Conservation (phyloP, 1,139 yeast species). For the Eremothecium coryli region DNA sequence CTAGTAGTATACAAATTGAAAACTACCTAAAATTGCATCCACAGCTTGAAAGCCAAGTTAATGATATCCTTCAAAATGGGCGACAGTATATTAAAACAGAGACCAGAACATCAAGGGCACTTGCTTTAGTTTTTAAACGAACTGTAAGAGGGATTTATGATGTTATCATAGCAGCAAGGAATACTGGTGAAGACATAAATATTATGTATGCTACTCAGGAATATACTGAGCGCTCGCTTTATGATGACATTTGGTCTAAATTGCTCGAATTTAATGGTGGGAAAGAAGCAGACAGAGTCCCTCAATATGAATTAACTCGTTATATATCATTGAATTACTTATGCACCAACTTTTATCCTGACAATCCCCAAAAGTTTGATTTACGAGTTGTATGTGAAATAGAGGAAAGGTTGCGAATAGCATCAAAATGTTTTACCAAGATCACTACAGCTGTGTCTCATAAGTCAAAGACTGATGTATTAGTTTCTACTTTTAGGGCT, state of each 20-base stretch:
- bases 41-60: conserved; percentile 24
- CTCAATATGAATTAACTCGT: conserved; percentile 36
- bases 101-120: no score
- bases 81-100: conserved; percentile 12
- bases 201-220: conserved; percentile 50
- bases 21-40: conserved; percentile 19
- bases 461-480: conserved; percentile 42
- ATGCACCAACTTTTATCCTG: conserved; percentile 41
- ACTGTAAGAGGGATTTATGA: conserved; percentile 3
- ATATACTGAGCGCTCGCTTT: conserved; percentile 60
- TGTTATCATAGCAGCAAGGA: conserved; percentile 16
- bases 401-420: conserved; percentile 43
- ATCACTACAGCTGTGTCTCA: conserved; percentile 45
- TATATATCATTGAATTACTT: conserved; percentile 64
- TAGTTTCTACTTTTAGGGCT: conserved; percentile 45
- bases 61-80: conserved; percentile 21
- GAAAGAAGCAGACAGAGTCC: conserved; percentile 11
- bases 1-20: conserved; percentile 13
- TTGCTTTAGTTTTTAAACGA: background rate
- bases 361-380: conserved; percentile 31
- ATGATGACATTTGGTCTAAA: conserved; percentile 46
- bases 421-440: conserved; percentile 46
- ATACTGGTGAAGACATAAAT: conserved; percentile 38
- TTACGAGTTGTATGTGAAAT: conserved; percentile 26
- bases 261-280: conserved; percentile 9